A percentile compares a stretch with the other conserved stretches of the same genome.
Conservation (phyloP, 192 early-diverging fungal genomes). For the Funneliformis mosseae region DNA sequence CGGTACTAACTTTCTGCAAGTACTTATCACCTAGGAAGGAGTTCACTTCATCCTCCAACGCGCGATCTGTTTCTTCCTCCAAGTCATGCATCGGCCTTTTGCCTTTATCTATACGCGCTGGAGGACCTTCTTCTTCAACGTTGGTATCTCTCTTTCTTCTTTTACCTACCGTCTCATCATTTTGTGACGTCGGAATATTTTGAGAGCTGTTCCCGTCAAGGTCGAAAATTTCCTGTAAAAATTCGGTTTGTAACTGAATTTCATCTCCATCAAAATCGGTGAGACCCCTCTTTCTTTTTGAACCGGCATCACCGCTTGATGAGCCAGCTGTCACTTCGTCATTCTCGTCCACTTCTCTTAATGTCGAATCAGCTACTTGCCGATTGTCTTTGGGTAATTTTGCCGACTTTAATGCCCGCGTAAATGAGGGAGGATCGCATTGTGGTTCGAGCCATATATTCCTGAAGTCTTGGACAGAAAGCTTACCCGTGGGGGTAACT, state of each 20-base stretch:
- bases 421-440: slow-evolving; percentile 85
- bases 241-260: slow-evolving; percentile 31
- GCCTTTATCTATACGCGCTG: slow-evolving; percentile 39
- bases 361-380: slow-evolving; percentile 12
- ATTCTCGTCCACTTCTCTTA: slow-evolving; percentile 35
- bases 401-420: slow-evolving; percentile 50
- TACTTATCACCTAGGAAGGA: not conserved
- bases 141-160: slow-evolving; percentile 36
- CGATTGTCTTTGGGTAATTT: slow-evolving; percentile 41
- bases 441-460: slow-evolving; percentile 80
- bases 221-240: not conserved
- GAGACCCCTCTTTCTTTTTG: slow-evolving; percentile 35
- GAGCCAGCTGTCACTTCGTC: slow-evolving; percentile 9
- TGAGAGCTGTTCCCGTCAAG: not conserved
- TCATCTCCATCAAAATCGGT: slow-evolving; percentile 37
- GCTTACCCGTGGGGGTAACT: slow-evolving; percentile 70
- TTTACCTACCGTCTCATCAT: slow-evolving; percentile 33
- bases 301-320: slow-evolving; percentile 35
- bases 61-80: slow-evolving; percentile 40
- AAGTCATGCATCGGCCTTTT: slow-evolving; percentile 32
- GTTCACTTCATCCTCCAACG: not conserved
- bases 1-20: not conserved
- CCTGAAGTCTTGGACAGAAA: slow-evolving; percentile 82
- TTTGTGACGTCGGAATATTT: not conserved
- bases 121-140: slow-evolving; percentile 38